phyloP scores from a whole-genome alignment of 345 rosid genomes.

The Bretschneidera sinensis region DNA sequence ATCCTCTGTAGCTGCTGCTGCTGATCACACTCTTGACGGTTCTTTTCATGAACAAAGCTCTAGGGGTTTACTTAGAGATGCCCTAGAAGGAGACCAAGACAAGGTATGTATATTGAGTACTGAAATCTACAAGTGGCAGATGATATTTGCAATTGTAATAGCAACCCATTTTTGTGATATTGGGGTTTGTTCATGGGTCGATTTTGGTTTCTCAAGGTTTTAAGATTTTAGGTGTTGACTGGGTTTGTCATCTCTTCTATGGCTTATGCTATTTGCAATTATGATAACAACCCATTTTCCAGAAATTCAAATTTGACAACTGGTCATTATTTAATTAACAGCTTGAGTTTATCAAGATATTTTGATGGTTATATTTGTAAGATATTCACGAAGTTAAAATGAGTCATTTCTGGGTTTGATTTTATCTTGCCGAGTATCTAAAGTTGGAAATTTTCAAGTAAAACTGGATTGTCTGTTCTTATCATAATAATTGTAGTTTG shows the following conservation, averaged over 20 bases:
- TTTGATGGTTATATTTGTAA: background rate
- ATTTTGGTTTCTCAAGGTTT: background rate
- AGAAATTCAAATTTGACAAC: background rate
- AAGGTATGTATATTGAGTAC: conserved; percentile 16
- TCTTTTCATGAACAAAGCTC: conserved; percentile 5
- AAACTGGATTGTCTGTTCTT: too few species aligned
- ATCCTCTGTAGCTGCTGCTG: background rate
- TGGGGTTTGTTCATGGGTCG: conserved; percentile 4
- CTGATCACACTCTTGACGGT: background rate
- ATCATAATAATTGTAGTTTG: background rate
- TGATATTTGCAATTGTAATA: background rate
- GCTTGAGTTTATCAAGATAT: too few species aligned
- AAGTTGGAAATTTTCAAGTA: too few species aligned
- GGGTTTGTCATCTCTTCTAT: background rate
- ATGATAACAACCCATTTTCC: background rate
- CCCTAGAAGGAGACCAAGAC: background rate
- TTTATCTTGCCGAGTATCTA: background rate
- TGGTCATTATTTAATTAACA: too few species aligned
- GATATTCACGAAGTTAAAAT: background rate
- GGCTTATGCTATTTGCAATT: background rate
- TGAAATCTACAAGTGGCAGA: background rate
- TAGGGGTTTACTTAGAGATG: background rate
- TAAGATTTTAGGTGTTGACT: background rate
- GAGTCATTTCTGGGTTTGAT: background rate
- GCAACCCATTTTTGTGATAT: conserved; percentile 3